Evolutionary conservation across 2,329 filamentous ascomycete species (phyloP).

Genomic region (Aspergillus flavus): DNA sequence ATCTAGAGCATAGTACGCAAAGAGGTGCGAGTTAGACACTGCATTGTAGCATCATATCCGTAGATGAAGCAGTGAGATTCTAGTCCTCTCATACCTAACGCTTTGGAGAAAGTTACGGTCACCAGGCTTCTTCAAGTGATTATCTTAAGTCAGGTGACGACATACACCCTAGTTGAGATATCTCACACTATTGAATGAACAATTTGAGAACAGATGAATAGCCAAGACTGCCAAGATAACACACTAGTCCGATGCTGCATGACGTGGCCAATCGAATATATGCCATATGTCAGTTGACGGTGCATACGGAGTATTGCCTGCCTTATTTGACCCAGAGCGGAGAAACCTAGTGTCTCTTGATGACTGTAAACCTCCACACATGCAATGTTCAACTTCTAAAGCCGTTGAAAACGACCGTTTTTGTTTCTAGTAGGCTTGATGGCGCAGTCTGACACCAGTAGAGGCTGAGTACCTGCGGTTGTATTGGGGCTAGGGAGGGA

Average conservation of each 20-base stretch:
- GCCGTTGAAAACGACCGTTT: no score
- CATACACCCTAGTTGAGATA: not conserved
- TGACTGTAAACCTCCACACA: not conserved
- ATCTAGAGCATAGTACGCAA: not conserved
- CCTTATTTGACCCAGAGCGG: not conserved
- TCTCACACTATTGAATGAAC: not conserved
- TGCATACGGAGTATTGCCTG: not conserved
- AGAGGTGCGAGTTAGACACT: not conserved
- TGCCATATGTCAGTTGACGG: not conserved
- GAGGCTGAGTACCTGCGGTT: not conserved
- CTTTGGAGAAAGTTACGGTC: not conserved
- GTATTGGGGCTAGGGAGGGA: not conserved
- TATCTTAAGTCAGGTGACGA: not conserved
- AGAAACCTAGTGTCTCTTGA: not conserved
- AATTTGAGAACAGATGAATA: no score
- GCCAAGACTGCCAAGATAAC: not conserved
- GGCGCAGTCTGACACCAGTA: not conserved
- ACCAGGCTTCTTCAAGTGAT: not conserved
- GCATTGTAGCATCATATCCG: not conserved
- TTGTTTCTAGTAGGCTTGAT: not conserved
- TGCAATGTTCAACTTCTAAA: not conserved
- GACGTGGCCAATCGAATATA: not conserved
- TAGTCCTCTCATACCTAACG: not conserved
- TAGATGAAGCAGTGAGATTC: not conserved
- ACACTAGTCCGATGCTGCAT: not conserved